These are phyloP conservation scores for Monascus purpureus DNA, from an alignment of 495 filamentous ascomycete genomes.

Conservation along the genomic window DNA sequence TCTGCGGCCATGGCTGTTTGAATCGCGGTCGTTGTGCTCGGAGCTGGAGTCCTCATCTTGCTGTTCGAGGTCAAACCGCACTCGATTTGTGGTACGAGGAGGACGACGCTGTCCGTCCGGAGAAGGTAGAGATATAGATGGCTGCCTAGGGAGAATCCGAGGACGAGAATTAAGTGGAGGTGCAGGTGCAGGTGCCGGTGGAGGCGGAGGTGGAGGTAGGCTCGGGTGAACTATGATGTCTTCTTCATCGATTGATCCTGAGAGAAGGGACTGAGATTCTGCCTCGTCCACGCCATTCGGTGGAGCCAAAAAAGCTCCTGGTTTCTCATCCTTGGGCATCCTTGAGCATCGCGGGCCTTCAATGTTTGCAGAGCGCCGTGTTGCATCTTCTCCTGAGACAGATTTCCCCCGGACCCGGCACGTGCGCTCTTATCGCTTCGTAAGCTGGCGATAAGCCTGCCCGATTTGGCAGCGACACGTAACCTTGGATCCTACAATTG, in stretches of 20 bases:
- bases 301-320: conserved; percentile 16
- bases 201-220: conserved; percentile 9
- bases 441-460: too few species aligned
- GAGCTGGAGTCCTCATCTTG: conserved; percentile 34
- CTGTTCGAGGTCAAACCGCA: conserved; percentile 45
- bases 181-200: conserved; percentile 7
- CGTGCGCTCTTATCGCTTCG: too few species aligned
- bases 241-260: conserved; percentile 11
- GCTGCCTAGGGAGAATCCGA: conserved; percentile 22
- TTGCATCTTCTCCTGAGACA: too few species aligned
- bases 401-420: too few species aligned
- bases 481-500: too few species aligned
- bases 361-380: too few species aligned
- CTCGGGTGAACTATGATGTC: conserved; percentile 6
- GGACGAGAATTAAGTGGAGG: conserved; percentile 5
- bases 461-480: too few species aligned
- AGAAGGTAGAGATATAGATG: conserved; percentile 29
- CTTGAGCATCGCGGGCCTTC: conserved; percentile 13
- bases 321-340: conserved; percentile 31
- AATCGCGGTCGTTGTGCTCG: conserved; percentile 17
- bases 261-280: conserved; percentile 18
- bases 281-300: conserved; percentile 12
- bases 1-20: conserved; percentile 22
- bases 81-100: background rate
- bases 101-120: conserved; percentile 37